Base-by-base conservation (phyloP, 306 rosid species). In the Abrus pulchellus region DNA sequence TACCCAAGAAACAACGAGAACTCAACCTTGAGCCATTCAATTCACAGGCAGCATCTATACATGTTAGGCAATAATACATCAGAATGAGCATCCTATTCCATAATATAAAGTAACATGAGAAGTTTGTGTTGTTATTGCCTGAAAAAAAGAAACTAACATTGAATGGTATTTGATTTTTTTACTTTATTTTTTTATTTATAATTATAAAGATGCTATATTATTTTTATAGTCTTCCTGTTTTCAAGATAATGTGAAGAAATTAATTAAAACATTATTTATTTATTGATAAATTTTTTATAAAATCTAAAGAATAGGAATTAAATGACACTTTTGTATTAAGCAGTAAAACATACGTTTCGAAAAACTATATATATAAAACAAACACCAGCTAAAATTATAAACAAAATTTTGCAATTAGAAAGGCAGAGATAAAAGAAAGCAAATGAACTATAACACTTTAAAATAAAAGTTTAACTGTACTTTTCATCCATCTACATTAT, bases 21-120 rank as follows among this genome's bases (percentile, higher is more conserved):
- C 68, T 32, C 53, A 72, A 67, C 8, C 68, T 40, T 79, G 74
- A 68, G 20, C 84, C 87, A 74, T 79, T 84, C 74, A 84, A 74
- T 41, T 84, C 83, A 69, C 9, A 3, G 61, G 62, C 68, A 79
- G 80, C 81, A 83, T 64, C 80, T 73, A 0, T 33, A 32, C 44
- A 77, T 54, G 69, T 63, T 34, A 36, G 83, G 70, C 68, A 71
- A 40, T 63, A 72, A 83, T 72, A 72, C 70, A 83, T 30, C 68
- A 4, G 33, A 60, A 59, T 48, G 68, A 71, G 83, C 48, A 83
- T 79, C 83, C 60, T 57, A 83, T 83, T 73, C 83, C 83, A 72
- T 68, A 30, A 7, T 56, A 38, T 71, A 71, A 77, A 57, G 68
- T 71, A 44, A 83, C 65, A 28, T 33, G 20, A 62, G 7, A 41